Evolutionary conservation across 2,329 filamentous ascomycete genomes (phyloP).

Genomic region (Sporothrix euskadiensis): DNA sequence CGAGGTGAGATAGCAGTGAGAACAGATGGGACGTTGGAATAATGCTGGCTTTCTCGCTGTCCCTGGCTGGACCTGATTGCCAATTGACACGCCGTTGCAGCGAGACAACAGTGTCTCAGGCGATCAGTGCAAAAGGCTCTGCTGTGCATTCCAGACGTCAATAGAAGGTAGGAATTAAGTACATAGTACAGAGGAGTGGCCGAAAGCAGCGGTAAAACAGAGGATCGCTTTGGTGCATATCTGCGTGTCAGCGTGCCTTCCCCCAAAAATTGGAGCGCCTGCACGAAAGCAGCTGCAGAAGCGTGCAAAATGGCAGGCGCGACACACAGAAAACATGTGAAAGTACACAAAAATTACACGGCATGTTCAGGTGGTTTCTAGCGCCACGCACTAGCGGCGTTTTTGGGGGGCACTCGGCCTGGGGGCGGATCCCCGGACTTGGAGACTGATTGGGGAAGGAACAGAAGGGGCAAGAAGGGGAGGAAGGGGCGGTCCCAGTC

Average conservation of each 20-base stretch:
- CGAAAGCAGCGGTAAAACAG: neutral
- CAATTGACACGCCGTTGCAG: neutral
- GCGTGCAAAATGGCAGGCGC: neutral
- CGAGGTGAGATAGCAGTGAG: neutral
- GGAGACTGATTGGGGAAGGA: constrained; percentile 21
- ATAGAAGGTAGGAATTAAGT: neutral
- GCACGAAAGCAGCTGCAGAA: neutral
- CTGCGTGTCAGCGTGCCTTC: neutral
- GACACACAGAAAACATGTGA: constrained; percentile 20
- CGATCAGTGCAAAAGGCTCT: neutral
- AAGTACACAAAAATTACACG: neutral
- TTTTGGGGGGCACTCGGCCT: constrained; percentile 11
- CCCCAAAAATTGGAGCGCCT: neutral
- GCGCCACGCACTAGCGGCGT: constrained; percentile 21
- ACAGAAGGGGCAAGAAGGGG: neutral
- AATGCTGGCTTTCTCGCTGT: neutral
- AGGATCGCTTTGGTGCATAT: constrained; percentile 15
- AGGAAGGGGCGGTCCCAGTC: neutral
- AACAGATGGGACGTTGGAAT: neutral
- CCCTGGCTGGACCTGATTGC: neutral
- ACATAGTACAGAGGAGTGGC: neutral
- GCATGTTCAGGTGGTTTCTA: constrained; percentile 22
- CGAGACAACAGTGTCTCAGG: constrained; percentile 8
- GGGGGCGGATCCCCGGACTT: constrained; percentile 24
- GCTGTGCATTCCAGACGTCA: constrained; percentile 4